Conservation (phyloP, 2,329 filamentous ascomycete genomes). For the Aspergillus ruber region DNA sequence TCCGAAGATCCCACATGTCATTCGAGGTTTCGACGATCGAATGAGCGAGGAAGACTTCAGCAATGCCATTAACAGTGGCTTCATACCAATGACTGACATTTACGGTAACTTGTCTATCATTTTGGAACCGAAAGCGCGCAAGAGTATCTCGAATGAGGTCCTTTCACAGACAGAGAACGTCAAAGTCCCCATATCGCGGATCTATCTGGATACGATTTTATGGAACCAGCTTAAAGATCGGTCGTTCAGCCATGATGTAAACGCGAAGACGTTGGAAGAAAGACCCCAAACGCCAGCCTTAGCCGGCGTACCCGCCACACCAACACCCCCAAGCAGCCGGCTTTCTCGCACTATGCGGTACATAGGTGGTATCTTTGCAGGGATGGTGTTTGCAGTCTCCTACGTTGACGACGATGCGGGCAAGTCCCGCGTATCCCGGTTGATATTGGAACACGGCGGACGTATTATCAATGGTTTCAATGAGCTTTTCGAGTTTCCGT, state of each 20-base stretch:
- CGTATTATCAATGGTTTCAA: constrained; percentile 71
- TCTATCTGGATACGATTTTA: constrained; percentile 43
- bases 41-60: constrained; percentile 22
- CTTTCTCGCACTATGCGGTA: constrained; percentile 35
- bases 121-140: constrained; percentile 37
- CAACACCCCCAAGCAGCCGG: constrained; percentile 45
- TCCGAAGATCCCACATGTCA: constrained; percentile 38
- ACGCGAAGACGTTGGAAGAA: constrained; percentile 10
- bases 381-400: constrained; percentile 84
- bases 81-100: constrained; percentile 34
- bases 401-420: constrained; percentile 55
- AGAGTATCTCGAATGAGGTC: constrained; percentile 31
- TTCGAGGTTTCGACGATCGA: constrained; percentile 36
- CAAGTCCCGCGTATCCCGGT: constrained; percentile 51
- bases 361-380: constrained; percentile 55
- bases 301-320: constrained; percentile 32
- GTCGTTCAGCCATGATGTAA: constrained; percentile 25
- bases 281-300: constrained; percentile 27
- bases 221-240: constrained; percentile 42
- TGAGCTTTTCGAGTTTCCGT: constrained; percentile 60
- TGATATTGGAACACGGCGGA: constrained; percentile 67
- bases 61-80: constrained; percentile 17
- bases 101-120: constrained; percentile 38
- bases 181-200: constrained; percentile 37
- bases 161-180: constrained; percentile 24